Evolutionary conservation across 2,329 filamentous ascomycete genomes (phyloP), one percentile per base, ranked within the genome.

Genomic region (Penicillium sp.): DNA sequence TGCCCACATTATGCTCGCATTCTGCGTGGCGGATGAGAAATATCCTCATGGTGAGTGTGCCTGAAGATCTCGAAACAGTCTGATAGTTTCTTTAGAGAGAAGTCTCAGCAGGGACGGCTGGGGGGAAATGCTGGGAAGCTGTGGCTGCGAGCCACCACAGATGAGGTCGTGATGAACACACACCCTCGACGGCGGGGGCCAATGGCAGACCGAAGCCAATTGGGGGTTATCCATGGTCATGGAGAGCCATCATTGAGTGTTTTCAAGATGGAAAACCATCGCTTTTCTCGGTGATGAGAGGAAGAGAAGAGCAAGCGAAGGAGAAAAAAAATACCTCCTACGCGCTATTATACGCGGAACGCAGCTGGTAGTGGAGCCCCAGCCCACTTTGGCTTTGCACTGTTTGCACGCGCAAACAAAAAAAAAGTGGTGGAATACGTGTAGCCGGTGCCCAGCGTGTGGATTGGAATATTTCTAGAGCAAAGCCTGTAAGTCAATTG

Each of bases 21-120:
- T 96, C 92, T 74, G 89, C 92, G 82, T 96, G 93, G 61, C 93
- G 89, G 72, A 96, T 87, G 70, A 96, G 84, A 70, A 93, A 87
- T 59, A 97, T 78, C 73, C 83, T 85, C 85, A 90, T 86, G 38
- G 58, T 68, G 58, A n/a, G 19, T 42, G 33, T 40, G 49, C 22
- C 37, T 26, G 47, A 26, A n/a, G 19, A 40, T 63, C 33, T 55
- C 30, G 22, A 44, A 19, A 47, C 24, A 28, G 4, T 19, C 12
- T 22, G 10, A 49, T 53, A 24, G 24, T 35, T 45, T 33, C n/a
- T n/a, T 35, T 40, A 17, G 40, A 33, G n/a, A 37, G 54, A 44
- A 61, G 15, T 37, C 37, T 47, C 24, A 38, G 33, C 45, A 38
- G 53, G 37, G 45, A 56, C 35, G 35, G 53, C 24, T 38, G 24